Percentiles rank a stretch among this genome's conserved stretches.
Conservation (phyloP, 2,329 filamentous ascomycete species). For the Plenodomus lindquistii region DNA sequence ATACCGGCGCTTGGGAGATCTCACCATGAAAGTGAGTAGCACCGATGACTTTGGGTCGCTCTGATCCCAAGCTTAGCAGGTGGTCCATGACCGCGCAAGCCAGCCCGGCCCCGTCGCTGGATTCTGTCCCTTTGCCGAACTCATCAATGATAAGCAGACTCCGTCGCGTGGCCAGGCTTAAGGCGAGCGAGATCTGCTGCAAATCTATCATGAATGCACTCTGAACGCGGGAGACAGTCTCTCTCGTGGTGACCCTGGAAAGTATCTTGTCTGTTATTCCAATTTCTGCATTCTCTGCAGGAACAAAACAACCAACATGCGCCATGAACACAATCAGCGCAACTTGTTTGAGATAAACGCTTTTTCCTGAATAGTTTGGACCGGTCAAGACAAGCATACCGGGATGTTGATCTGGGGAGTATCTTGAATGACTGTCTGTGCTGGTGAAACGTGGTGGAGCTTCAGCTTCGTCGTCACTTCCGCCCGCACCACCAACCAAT, state of each 20-base stretch:
- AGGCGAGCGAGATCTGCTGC: constrained; percentile 78
- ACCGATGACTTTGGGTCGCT: constrained; percentile 62
- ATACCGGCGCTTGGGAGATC: constrained; percentile 33
- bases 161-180: constrained; percentile 72
- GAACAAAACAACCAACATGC: constrained; percentile 88
- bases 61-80: constrained; percentile 53
- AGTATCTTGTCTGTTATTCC: constrained; percentile 92
- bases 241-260: constrained; percentile 78
- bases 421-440: background rate
- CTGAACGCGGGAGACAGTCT: constrained; percentile 66
- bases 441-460: background rate
- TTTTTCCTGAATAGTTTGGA: constrained; percentile 96
- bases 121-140: constrained; percentile 74
- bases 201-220: constrained; percentile 80
- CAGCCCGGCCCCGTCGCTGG: constrained; percentile 66
- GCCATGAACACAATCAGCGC: constrained; percentile 90
- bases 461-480: constrained; percentile 1
- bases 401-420: constrained; percentile 41
- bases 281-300: constrained; percentile 74
- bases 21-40: constrained; percentile 67
- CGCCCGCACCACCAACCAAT: constrained; percentile 62
- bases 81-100: constrained; percentile 65
- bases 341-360: constrained; percentile 90
- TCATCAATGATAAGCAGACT: constrained; percentile 92
- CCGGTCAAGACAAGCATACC: constrained; percentile 84